Base-by-base conservation (phyloP, 495 filamentous ascomycete species). In the Poronia punctata region DNA sequence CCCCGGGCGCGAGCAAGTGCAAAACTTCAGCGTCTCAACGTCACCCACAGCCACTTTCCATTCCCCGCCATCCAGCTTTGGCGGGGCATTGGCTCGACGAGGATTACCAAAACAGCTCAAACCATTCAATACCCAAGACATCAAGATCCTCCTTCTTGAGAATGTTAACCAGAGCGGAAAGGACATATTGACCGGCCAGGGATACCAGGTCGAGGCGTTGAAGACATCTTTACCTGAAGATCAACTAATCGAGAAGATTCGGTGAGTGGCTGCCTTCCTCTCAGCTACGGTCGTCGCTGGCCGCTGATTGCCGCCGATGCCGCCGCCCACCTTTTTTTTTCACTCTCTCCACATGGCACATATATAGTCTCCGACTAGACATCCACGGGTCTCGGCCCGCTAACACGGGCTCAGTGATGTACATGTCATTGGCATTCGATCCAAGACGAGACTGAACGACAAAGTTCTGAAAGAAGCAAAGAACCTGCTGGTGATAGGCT, bases 401-500 rank as follows among this genome's bases (percentile, higher is more conserved):
- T 37, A 25, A 45, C 35, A 22, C 20, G 16, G n/a, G 18, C 7
- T 14, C 40, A 95, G 87, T 25, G 86, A 95, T 66, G 86, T 95
- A 25, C 93, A 97, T 56, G 93, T 95, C 54, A 92, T 99, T 58
- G 93, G 93, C 45, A 96, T 97, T 48, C 85, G 93, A 46, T 97
- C 93, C 19, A 97, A 99, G 69, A 99, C 93, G 14, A 94, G 88
- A 65, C 76, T 99, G 47, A 88, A 81, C 9, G 83, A 82, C 36
- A 82, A 80, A 46, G 86, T 99, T 23, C 67, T 99, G 39, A 75
- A 75, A 38, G 82, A 94, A 59, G 92, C 92, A 26, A 88, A 88
- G 67, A 90, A 95, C 56, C 78, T 99, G 21, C 83, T 96, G 43
- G 92, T 95, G 31, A 81, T 97, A 45, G 93, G 93, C 29, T 97